These are phyloP conservation scores for Arabidopsis suecica DNA, from an alignment of 345 rosid species.

Conservation along the genomic window DNA sequence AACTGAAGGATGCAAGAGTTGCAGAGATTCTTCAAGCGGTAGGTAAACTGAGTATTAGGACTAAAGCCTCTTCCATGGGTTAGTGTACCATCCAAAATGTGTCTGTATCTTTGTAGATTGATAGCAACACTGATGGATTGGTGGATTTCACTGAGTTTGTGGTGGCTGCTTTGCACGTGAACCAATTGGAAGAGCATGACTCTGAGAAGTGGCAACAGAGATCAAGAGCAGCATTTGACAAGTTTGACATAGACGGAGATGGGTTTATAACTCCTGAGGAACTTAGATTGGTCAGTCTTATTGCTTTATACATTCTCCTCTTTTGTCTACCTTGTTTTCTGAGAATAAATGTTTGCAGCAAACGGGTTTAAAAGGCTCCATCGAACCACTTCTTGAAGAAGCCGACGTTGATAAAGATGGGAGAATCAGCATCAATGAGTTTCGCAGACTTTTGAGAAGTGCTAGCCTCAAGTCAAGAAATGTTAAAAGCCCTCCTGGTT, in stretches of 20 bases:
- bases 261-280: constrained; percentile 94
- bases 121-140: constrained; percentile 93
- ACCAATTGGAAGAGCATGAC: constrained; percentile 88
- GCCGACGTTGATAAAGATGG: constrained; percentile 95
- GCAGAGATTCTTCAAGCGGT: constrained; percentile 93
- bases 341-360: constrained; percentile 52
- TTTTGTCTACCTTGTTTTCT: neutral
- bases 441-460: constrained; percentile 80
- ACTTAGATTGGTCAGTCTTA: constrained; percentile 67
- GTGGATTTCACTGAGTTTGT: constrained; percentile 94
- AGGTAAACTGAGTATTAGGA: constrained; percentile 32
- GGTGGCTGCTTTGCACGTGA: constrained; percentile 85
- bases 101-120: constrained; percentile 61
- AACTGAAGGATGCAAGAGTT: constrained; percentile 85
- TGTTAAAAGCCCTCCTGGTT: constrained; percentile 43
- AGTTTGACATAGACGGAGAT: constrained; percentile 85
- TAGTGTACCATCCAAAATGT: constrained; percentile 10
- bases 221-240: constrained; percentile 88
- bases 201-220: constrained; percentile 82
- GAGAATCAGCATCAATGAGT: constrained; percentile 82
- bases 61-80: neutral
- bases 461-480: constrained; percentile 75
- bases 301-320: neutral
- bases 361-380: constrained; percentile 84
- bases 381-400: constrained; percentile 91